phyloP scores from a whole-genome alignment of 768 basidiomycete genomes.

The Mycena latifolia region DNA sequence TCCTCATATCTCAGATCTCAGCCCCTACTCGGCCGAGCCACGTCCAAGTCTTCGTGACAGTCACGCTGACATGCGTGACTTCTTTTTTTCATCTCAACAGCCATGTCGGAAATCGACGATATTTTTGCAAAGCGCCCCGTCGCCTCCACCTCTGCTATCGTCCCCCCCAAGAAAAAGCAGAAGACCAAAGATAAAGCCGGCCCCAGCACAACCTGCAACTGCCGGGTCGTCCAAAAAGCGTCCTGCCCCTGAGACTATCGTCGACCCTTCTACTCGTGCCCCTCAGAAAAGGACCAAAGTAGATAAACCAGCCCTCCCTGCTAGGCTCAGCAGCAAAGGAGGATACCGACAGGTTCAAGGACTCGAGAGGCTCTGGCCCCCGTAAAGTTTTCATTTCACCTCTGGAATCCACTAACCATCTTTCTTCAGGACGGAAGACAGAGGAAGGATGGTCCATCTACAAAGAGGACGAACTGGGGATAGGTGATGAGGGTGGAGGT shows the following conservation, averaged over 20 bases:
- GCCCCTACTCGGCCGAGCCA: no score
- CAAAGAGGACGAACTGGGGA: constrained; percentile 87
- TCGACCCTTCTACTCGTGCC: constrained; percentile 68
- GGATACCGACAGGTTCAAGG: constrained; percentile 68
- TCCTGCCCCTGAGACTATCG: constrained; percentile 68
- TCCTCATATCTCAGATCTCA: no score
- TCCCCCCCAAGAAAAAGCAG: constrained; percentile 60
- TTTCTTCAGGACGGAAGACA: constrained; percentile 74
- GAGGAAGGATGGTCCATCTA: constrained; percentile 86
- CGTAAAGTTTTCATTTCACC: constrained; percentile 60
- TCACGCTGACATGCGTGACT: no score
- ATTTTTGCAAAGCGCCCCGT: constrained; percentile 68
- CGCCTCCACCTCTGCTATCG: constrained; percentile 44
- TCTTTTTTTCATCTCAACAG: constrained; percentile 42
- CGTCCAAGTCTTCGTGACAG: no score
- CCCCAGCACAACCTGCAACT: constrained; percentile 30
- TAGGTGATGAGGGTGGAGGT: constrained; percentile 80
- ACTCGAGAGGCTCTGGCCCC: constrained; percentile 80
- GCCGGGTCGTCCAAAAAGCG: constrained; percentile 49
- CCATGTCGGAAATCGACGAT: constrained; percentile 86
- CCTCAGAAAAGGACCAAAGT: constrained; percentile 55
- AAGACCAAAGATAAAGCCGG: constrained; percentile 56
- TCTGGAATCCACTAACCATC: constrained; percentile 15
- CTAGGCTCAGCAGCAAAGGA: constrained; percentile 38
- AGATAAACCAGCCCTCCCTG: constrained; percentile 30